phyloP scores from a whole-genome alignment of 2,329 filamentous ascomycete species.

The Tolypocladium guangdongense region DNA sequence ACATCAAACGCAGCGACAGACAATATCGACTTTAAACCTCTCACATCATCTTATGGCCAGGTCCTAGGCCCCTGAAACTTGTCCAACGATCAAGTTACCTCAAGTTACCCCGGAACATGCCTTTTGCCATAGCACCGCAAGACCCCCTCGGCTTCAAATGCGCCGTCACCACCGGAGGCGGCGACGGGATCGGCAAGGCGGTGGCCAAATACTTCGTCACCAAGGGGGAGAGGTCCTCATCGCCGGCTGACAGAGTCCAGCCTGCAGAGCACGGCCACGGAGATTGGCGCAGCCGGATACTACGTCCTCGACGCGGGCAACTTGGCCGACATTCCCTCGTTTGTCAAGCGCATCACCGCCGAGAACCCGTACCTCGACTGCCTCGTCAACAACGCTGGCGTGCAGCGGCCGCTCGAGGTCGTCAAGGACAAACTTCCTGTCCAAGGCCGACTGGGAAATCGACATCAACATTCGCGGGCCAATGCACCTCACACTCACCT shows the following conservation, averaged over 20 bases:
- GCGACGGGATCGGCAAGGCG: slow-evolving; percentile 39
- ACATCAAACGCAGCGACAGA: too few relatives aligned
- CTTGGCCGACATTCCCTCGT: slow-evolving; percentile 28
- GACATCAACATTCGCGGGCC: slow-evolving; percentile 47
- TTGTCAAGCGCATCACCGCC: slow-evolving; percentile 30
- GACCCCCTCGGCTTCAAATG: slow-evolving; percentile 24
- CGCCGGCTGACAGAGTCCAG: slow-evolving; percentile 44
- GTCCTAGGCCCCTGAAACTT: too few relatives aligned
- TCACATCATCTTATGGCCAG: too few relatives aligned
- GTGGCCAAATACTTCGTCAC: slow-evolving; percentile 35
- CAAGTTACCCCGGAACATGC: too few relatives aligned
- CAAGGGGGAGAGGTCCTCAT: slow-evolving; percentile 39
- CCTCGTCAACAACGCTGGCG: slow-evolving; percentile 48
- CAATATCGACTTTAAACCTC: too few relatives aligned
- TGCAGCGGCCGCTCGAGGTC: slow-evolving; percentile 42
- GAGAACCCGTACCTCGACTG: slow-evolving; percentile 43
- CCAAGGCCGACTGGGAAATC: slow-evolving; percentile 44
- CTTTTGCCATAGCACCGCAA: background rate
- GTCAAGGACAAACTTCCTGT: slow-evolving; percentile 29
- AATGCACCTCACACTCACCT: slow-evolving; percentile 41
- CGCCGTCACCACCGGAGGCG: slow-evolving; percentile 39
- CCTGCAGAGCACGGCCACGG: slow-evolving; percentile 28
- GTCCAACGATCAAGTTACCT: background rate
- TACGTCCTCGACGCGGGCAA: slow-evolving; percentile 41
- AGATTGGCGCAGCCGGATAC: slow-evolving; percentile 36